Percentiles rank a stretch among this genome's conserved stretches.
Conservation (phyloP, 768 basidiomycete genomes). For the Tricholomella constricta region DNA sequence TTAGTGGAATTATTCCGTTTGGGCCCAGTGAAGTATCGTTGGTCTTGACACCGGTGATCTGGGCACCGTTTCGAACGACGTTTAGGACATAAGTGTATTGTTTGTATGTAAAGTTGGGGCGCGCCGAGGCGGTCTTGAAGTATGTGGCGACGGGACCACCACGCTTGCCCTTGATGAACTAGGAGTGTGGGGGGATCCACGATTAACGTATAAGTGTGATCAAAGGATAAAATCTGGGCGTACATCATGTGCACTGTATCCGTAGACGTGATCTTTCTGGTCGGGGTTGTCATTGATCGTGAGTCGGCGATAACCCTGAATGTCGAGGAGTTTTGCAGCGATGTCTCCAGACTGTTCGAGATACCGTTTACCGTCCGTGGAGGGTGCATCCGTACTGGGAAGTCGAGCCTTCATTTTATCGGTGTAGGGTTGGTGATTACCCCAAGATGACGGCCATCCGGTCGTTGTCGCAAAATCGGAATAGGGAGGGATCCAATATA, state of each 20-base stretch:
- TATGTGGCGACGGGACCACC: constrained; percentile 64
- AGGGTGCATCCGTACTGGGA: constrained; percentile 59
- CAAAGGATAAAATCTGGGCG: constrained; percentile 11
- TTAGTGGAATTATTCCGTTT: constrained; percentile 56
- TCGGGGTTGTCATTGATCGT: constrained; percentile 61
- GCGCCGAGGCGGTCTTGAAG: constrained; percentile 54
- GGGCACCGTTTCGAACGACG: constrained; percentile 56
- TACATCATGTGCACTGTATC: constrained; percentile 50
- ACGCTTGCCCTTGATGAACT: constrained; percentile 49
- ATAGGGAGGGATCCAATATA: constrained; percentile 58
- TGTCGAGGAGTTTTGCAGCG: constrained; percentile 41
- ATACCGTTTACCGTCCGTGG: constrained; percentile 61
- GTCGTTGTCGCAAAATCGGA: constrained; percentile 49
- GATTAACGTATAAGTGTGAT: not conserved
- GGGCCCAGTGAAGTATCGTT: constrained; percentile 60
- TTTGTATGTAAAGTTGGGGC: constrained; percentile 53
- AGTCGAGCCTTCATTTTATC: constrained; percentile 49
- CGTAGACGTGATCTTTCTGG: constrained; percentile 59
- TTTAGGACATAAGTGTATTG: constrained; percentile 50
- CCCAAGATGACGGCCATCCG: constrained; percentile 61
- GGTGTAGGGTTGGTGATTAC: constrained; percentile 52
- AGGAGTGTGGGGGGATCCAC: too few species aligned
- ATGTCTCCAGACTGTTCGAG: constrained; percentile 52
- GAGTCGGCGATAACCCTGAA: constrained; percentile 51
- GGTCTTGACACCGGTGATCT: constrained; percentile 60